A percentile compares a stretch with the other conserved stretches of the same genome.
These are phyloP conservation scores for Solanum peruvianum DNA, from an alignment of 257 asterid genomes.

Conservation along the genomic window DNA sequence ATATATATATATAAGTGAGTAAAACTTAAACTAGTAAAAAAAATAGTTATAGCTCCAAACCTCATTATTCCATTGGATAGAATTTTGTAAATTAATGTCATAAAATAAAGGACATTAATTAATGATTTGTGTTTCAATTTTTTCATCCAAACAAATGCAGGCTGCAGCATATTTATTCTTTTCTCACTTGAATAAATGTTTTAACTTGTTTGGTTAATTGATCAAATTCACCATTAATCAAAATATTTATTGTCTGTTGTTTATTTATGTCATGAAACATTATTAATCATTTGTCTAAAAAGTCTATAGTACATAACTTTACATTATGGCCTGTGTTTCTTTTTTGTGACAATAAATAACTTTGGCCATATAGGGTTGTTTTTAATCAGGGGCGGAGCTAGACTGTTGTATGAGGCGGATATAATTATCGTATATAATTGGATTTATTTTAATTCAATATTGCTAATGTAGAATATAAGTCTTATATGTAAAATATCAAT, in stretches of 20 bases:
- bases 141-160: background rate
- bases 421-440: no score
- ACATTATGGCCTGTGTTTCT: background rate
- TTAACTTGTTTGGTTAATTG: background rate
- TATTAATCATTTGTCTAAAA: background rate
- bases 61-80: background rate
- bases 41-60: background rate
- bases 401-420: no score
- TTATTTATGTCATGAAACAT: background rate
- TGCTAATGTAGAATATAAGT: background rate
- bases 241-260: background rate
- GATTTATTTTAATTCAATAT: no score
- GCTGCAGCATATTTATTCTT: background rate
- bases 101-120: background rate
- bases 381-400: background rate
- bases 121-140: background rate
- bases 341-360: background rate
- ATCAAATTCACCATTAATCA: background rate
- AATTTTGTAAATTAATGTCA: background rate
- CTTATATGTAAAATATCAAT: background rate
- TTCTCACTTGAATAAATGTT: background rate
- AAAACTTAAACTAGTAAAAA: background rate
- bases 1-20: background rate
- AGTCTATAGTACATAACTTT: background rate
- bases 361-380: background rate